These are phyloP conservation scores for Chaetoceros tenuissimus DNA, from an alignment of 108 stramenopile species.

Conservation along the genomic window DNA sequence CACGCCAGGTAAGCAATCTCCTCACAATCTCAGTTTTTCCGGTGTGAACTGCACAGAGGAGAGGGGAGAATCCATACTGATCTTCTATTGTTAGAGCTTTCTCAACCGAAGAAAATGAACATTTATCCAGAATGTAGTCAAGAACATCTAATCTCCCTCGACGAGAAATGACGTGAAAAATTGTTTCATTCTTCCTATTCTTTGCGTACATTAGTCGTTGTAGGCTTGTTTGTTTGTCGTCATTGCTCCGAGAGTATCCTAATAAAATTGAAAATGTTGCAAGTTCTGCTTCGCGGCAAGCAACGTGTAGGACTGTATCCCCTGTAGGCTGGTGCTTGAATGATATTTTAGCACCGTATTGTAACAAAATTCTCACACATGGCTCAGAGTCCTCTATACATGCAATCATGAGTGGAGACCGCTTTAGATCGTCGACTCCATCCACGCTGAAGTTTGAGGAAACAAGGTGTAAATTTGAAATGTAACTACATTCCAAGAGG, in stretches of 20 bases:
- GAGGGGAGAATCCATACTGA: slow-evolving; percentile 27
- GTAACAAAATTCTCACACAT: slow-evolving; percentile 19
- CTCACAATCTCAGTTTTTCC: slow-evolving; percentile 46
- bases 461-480: background rate
- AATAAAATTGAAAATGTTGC: slow-evolving; percentile 1
- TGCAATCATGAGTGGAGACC: slow-evolving; percentile 29
- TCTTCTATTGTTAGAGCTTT: slow-evolving; percentile 48
- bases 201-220: slow-evolving; percentile 23
- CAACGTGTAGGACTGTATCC: slow-evolving; percentile 30
- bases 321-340: slow-evolving; percentile 12
- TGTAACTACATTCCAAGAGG: background rate
- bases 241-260: background rate
- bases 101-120: slow-evolving; percentile 21
- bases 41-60: slow-evolving; percentile 48
- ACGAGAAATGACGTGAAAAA: slow-evolving; percentile 54
- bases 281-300: slow-evolving; percentile 4
- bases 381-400: slow-evolving; percentile 16
- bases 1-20: slow-evolving; percentile 53
- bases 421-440: slow-evolving; percentile 14
- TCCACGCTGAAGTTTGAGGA: slow-evolving; percentile 1
- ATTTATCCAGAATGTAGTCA: slow-evolving; percentile 31
- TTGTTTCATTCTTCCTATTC: slow-evolving; percentile 37
- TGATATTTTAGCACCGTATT: background rate
- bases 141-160: slow-evolving; percentile 34
- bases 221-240: slow-evolving; percentile 13